Percentiles rank a stretch among this genome's conserved stretches.
These are phyloP conservation scores for Melastoma malabathricum DNA, from an alignment of 345 rosid species.

Conservation along the genomic window DNA sequence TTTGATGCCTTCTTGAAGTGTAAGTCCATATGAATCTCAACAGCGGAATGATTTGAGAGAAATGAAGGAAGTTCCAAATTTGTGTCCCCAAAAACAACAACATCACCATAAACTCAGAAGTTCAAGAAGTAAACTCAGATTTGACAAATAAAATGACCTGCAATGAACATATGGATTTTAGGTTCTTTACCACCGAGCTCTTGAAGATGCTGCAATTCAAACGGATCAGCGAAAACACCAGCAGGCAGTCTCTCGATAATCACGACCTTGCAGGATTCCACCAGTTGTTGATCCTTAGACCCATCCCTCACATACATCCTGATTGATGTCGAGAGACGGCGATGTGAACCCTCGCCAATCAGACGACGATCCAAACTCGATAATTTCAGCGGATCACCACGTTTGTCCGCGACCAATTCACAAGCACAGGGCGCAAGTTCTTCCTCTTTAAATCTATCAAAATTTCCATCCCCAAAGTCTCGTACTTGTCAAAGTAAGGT, in stretches of 20 bases:
- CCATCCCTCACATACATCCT: slow-evolving; percentile 22
- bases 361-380: slow-evolving; percentile 29
- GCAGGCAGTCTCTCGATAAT: slow-evolving; percentile 57
- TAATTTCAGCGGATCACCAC: slow-evolving; percentile 8
- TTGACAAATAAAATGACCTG: not conserved
- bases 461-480: slow-evolving; percentile 29
- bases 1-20: slow-evolving; percentile 11
- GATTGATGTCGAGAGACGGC: slow-evolving; percentile 42
- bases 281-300: slow-evolving; percentile 10
- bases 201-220: slow-evolving; percentile 65
- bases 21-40: slow-evolving; percentile 62
- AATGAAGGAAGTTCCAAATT: slow-evolving; percentile 75
- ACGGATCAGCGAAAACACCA: slow-evolving; percentile 86
- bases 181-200: slow-evolving; percentile 32
- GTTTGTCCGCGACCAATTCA: slow-evolving; percentile 13
- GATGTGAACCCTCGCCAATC: slow-evolving; percentile 87
- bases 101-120: slow-evolving; percentile 32
- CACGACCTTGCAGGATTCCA: slow-evolving; percentile 27
- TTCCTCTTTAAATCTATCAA: slow-evolving; percentile 22
- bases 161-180: not conserved
- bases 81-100: slow-evolving; percentile 73
- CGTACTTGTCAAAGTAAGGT: slow-evolving; percentile 41
- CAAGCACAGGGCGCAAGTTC: slow-evolving; percentile 21
- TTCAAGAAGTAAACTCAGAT: slow-evolving; percentile 1
- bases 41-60: slow-evolving; percentile 50